Conservation (phyloP, 2,329 filamentous ascomycete genomes). For the Ceratocystis cubensis region DNA sequence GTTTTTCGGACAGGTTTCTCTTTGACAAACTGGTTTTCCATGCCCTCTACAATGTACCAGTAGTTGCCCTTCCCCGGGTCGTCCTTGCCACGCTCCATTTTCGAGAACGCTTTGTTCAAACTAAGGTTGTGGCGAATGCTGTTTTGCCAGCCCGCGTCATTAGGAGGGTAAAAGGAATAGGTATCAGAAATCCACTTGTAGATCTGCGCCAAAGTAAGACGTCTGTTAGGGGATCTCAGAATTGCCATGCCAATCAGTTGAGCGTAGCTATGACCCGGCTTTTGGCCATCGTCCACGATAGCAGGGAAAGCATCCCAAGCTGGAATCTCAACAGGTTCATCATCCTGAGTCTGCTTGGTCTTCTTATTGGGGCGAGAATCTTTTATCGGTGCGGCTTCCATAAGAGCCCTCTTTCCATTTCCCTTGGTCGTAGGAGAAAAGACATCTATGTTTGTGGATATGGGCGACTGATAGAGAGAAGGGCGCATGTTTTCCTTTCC, state of each 20-base stretch:
- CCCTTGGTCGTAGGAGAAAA: slow-evolving; percentile 27
- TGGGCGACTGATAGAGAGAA: slow-evolving; percentile 37
- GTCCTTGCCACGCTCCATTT: slow-evolving; percentile 90
- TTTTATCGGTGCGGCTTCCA: slow-evolving; percentile 61
- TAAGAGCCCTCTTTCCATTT: slow-evolving; percentile 41
- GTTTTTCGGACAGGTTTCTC: slow-evolving; percentile 60
- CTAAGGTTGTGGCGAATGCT: slow-evolving; percentile 97
- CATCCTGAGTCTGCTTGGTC: slow-evolving; percentile 40
- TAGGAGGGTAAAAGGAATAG: slow-evolving; percentile 72
- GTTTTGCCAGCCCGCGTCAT: slow-evolving; percentile 93
- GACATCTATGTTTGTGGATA: slow-evolving; percentile 37
- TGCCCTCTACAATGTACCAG: slow-evolving; percentile 85
- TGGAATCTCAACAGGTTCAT: slow-evolving; percentile 31
- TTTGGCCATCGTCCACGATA: slow-evolving; percentile 73
- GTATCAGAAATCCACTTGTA: slow-evolving; percentile 99
- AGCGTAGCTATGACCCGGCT: slow-evolving; percentile 87
- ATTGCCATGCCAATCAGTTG: slow-evolving; percentile 96
- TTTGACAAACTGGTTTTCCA: slow-evolving; percentile 80
- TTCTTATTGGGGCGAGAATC: slow-evolving; percentile 58
- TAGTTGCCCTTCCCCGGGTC: slow-evolving; percentile 97
- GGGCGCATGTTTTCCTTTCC: slow-evolving; percentile 48
- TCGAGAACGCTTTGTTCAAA: slow-evolving; percentile 91
- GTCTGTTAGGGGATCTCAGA: slow-evolving; percentile 66
- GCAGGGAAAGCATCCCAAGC: slow-evolving; percentile 66
- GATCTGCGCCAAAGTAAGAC: slow-evolving; percentile 83